Evolutionary conservation across 345 rosid genomes (phyloP), one percentile per base, ranked within the genome.

Genomic region (Eucalyptus caleyi): DNA sequence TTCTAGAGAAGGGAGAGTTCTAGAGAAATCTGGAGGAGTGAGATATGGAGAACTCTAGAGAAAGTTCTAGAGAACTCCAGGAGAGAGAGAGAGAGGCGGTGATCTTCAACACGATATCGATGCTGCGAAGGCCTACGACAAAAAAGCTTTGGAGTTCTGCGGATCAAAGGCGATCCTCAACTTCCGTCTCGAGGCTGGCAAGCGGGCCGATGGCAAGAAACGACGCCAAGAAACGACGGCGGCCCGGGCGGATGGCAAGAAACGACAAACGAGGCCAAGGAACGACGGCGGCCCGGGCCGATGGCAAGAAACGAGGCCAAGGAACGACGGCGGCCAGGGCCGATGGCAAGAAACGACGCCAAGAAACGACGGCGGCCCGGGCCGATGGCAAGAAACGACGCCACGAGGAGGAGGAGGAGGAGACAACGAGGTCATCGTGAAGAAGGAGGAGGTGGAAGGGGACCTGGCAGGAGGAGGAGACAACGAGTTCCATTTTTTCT

Each of bases 111-210:
- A n/a, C 5, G 96, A 95, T 8, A 89, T 96, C 32, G 95, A 95
- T 90, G 99, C 99, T 30, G 99, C 99, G 26, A 94, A 91, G 90
- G 99, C 99, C 82, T 96, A 97, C 91, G 97, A 97, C 89, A 87
- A 92, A 87, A 96, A 97, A 2, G 99, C 98, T 53, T 97, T 95
- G 93, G 90, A 88, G 91, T 93, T 96, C 60, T 94, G 98, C 9
- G 96, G 97, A 13, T 93, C 98, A 7, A 97, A 95, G 89, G 97
- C 99, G 11, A 96, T 96, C 44, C 90, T 97, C 50, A 96, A 97
- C 91, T 96, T 97, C 91, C 99, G 97, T 26, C 94, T 8, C 45
- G 45, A 44, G 44, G 44, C 44, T 42, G 44, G 44, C 44, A 42
- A 42, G 44, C 44, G 44, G 44, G 44, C 44, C 44, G 44, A 42